phyloP scores from a whole-genome alignment of 2,329 filamentous ascomycete genomes.

The Coniochaeta pulveracea region DNA sequence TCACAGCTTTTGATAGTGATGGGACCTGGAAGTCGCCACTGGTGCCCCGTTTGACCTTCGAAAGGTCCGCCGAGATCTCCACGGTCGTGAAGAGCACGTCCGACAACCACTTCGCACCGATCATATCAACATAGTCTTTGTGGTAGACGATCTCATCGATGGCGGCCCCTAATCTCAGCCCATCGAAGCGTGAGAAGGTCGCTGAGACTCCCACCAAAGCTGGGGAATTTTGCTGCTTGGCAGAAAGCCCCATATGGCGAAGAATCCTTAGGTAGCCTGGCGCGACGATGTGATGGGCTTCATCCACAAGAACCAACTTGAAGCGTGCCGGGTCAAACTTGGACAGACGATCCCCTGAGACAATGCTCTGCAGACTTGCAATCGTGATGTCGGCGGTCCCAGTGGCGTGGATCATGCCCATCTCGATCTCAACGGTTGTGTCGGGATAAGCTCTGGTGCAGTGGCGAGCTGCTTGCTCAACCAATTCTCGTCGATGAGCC shows the following conservation, averaged over 20 bases:
- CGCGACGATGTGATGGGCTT: slow-evolving; percentile 93
- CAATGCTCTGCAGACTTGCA: slow-evolving; percentile 79
- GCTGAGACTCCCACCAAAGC: slow-evolving; percentile 80
- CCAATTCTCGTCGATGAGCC: slow-evolving; percentile 83
- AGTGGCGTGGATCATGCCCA: slow-evolving; percentile 67
- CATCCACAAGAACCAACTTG: slow-evolving; percentile 89
- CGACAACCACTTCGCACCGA: slow-evolving; percentile 83
- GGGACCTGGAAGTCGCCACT: slow-evolving; percentile 69
- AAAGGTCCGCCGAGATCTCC: slow-evolving; percentile 68
- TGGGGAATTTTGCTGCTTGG: slow-evolving; percentile 37
- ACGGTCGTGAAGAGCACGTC: slow-evolving; percentile 94
- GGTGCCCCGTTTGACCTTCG: slow-evolving; percentile 50
- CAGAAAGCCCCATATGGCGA: slow-evolving; percentile 61
- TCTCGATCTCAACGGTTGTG: slow-evolving; percentile 80
- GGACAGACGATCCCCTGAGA: slow-evolving; percentile 59
- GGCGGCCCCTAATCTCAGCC: slow-evolving; percentile 66
- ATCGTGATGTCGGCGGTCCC: slow-evolving; percentile 86
- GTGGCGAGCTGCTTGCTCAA: slow-evolving; percentile 85
- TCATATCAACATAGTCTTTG: slow-evolving; percentile 58
- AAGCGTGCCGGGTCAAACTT: slow-evolving; percentile 74
- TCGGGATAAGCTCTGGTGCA: slow-evolving; percentile 71
- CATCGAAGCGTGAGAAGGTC: slow-evolving; percentile 67
- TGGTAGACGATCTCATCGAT: slow-evolving; percentile 97
- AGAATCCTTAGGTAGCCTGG: slow-evolving; percentile 65
- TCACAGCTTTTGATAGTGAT: slow-evolving; percentile 73